Conservation (phyloP, 306 rosid species). For the Gynostemma pentaphyllum region DNA sequence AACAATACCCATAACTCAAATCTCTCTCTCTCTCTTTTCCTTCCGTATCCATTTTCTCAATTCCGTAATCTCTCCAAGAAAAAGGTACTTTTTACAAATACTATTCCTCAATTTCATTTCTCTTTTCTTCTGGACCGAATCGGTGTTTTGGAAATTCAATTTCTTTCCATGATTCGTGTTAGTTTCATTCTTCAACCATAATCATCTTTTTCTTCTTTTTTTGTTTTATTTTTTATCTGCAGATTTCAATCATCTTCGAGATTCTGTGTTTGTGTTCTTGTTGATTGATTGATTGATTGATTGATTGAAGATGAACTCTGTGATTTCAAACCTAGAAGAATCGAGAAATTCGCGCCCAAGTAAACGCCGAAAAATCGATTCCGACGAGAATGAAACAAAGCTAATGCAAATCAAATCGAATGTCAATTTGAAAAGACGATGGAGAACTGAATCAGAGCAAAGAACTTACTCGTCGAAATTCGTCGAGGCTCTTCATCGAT, state of each 20-base stretch:
- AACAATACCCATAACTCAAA: too few species aligned
- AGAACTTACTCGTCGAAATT: constrained; percentile 60
- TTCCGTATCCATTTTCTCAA: too few species aligned
- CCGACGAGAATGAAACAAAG: background rate
- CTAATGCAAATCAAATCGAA: background rate
- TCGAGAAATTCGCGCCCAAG: constrained; percentile 8
- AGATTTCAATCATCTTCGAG: background rate
- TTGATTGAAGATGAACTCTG: background rate
- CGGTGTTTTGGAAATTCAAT: too few species aligned
- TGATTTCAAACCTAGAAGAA: background rate
- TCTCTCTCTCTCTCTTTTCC: background rate
- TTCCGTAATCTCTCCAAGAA: too few species aligned
- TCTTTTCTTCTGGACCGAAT: too few species aligned
- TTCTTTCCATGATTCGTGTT: too few species aligned
- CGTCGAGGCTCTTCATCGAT: constrained; percentile 39
- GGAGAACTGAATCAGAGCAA: constrained; percentile 63
- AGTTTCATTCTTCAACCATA: too few species aligned
- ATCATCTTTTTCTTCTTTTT: background rate
- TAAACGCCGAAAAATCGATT: constrained; percentile 38
- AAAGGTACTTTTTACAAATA: too few species aligned
- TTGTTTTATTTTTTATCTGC: background rate
- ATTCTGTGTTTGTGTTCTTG: background rate
- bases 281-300: background rate
- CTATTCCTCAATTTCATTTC: too few species aligned
- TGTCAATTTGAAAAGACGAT: constrained; percentile 16